Percentiles rank a stretch among this genome's conserved stretches.
Evolutionary conservation across 768 basidiomycete genomes (phyloP).

Genomic region (Gymnopilus dilepis): DNA sequence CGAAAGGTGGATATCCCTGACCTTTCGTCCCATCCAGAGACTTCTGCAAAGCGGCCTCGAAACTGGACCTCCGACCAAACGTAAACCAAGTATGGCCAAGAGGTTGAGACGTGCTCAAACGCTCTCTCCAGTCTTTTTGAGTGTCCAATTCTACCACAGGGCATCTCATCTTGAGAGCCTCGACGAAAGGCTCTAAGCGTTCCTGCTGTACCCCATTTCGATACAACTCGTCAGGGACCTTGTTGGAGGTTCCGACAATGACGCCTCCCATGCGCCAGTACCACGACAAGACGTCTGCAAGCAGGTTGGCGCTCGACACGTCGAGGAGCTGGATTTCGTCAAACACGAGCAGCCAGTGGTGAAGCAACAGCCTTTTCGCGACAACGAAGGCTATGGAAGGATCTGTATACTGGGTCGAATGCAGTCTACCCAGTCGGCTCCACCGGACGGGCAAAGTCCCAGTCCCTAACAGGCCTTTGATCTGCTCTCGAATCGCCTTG

Average conservation of each 20-base stretch:
- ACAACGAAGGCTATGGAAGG: constrained; percentile 50
- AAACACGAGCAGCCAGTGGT: constrained; percentile 57
- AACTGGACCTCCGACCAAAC: constrained; percentile 10
- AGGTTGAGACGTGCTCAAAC: constrained; percentile 20
- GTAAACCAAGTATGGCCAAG: constrained; percentile 38
- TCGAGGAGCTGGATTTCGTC: constrained; percentile 68
- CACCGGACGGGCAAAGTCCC: constrained; percentile 34
- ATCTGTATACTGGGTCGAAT: constrained; percentile 27
- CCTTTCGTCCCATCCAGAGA: not conserved
- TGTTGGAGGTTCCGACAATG: constrained; percentile 54
- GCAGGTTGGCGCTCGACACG: constrained; percentile 58
- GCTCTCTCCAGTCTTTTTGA: constrained; percentile 51
- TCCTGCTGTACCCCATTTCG: constrained; percentile 61
- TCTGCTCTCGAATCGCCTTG: constrained; percentile 29
- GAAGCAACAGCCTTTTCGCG: constrained; percentile 49
- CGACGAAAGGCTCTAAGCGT: constrained; percentile 60
- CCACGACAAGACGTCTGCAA: constrained; percentile 60
- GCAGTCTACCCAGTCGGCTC: constrained; percentile 25
- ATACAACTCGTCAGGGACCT: constrained; percentile 59
- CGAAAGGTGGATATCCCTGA: not conserved
- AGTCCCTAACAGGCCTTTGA: constrained; percentile 37
- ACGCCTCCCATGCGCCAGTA: constrained; percentile 69
- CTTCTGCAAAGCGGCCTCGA: not conserved
- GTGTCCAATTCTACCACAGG: constrained; percentile 52
- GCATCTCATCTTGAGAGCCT: constrained; percentile 56